Evolutionary conservation across 73 alveolate genomes (phyloP).

Genomic region (Urostyla sp.): DNA sequence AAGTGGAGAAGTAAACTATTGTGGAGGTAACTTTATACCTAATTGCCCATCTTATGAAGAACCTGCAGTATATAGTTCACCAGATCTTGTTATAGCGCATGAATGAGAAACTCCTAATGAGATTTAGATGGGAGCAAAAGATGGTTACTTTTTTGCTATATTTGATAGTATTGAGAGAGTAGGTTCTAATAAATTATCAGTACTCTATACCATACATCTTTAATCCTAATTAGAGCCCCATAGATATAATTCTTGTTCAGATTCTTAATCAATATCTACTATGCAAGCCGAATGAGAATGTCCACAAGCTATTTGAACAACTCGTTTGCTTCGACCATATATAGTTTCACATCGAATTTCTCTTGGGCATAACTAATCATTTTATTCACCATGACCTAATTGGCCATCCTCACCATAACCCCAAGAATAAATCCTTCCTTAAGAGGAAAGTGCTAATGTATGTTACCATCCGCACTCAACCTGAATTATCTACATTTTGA

Average conservation of each 20-base stretch:
- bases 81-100: slow-evolving; percentile 54
- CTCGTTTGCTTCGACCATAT: not conserved
- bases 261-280: slow-evolving; percentile 29
- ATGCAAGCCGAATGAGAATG: slow-evolving; percentile 83
- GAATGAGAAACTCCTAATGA: slow-evolving; percentile 71
- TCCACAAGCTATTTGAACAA: slow-evolving; percentile 67
- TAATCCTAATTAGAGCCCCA: slow-evolving; percentile 84
- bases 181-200: slow-evolving; percentile 31
- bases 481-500: slow-evolving; percentile 25
- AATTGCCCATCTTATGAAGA: slow-evolving; percentile 65
- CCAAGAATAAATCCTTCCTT: slow-evolving; percentile 92
- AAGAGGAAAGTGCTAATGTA: slow-evolving; percentile 83
- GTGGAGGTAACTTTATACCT: slow-evolving; percentile 12
- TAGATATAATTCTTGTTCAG: slow-evolving; percentile 62
- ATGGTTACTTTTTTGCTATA: not conserved
- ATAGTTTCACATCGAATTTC: no score
- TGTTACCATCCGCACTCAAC: slow-evolving; percentile 95
- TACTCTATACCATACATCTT: slow-evolving; percentile 45
- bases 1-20: slow-evolving; percentile 6
- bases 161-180: slow-evolving; percentile 12
- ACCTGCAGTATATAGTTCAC: slow-evolving; percentile 70
- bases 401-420: slow-evolving; percentile 97
- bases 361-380: slow-evolving; percentile 73
- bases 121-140: slow-evolving; percentile 12
- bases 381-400: slow-evolving; percentile 92